Base-by-base conservation (phyloP, 192 early-diverging fungal genomes). In the Coemansia umbellata region DNA sequence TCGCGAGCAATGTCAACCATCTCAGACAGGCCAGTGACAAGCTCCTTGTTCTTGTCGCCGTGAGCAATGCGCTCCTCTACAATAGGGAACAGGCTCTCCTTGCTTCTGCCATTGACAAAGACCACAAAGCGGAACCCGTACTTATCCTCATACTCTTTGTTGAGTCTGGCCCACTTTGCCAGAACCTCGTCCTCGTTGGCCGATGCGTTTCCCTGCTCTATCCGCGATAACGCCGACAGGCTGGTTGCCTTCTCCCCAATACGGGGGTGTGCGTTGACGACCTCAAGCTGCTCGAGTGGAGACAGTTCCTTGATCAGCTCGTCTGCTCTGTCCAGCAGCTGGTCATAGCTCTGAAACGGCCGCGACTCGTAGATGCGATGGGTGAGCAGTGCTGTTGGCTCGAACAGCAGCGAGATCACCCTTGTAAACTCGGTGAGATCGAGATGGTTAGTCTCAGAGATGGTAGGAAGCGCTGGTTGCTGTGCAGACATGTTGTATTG, bases 241-340 rank as follows among this genome's bases (percentile, higher is more conserved):
- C 83, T 84, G 15, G 58, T 69, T 23, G 83, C 82, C 47, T 68
- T 80, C 33, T 85, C 87, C 50, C 93, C 93, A 55, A 95, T 91
- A 18, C 90, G 82, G 19, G 93, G 90, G 60, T 95, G 93, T 2
- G 91, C 91, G 64, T 93, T 93, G 57, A 95, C 84, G 9, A 95
- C 81, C 15, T 82, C 82, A 23, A 91, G 64, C 57, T 88, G 82
- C 64, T 91, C 87, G 28, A 79, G 62, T 0, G 79, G 49, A 30
- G 73, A 81, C 35, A 91, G 68, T 22, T 80, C 60, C 32, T 71
- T 53, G 30, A 80, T 73, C 48, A 80, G 76, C 48, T 81, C 50
- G 17, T 58, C 44, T 47, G 81, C 71, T 31, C 63, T 58, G 47
- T 87, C 82, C 53, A 95, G 82, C 6, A 95, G 78, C 40, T 71